These are phyloP conservation scores for Fistulinella prunicolor DNA, from an alignment of 768 basidiomycete genomes.

Conservation along the genomic window DNA sequence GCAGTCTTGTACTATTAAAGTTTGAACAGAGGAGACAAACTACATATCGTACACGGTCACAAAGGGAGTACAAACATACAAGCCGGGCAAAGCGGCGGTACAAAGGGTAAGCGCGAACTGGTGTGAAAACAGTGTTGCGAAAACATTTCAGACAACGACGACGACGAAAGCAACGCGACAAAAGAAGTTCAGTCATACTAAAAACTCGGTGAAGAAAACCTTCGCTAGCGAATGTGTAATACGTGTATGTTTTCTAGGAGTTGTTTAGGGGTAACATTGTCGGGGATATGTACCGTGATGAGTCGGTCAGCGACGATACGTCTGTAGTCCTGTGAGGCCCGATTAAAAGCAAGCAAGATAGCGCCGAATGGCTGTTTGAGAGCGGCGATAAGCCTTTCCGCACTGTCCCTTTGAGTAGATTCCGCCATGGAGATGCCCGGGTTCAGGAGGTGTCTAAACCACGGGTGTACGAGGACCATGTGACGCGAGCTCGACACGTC, in stretches of 20 bases:
- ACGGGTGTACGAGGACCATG: slow-evolving; percentile 17
- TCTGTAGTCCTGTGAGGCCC: slow-evolving; percentile 1
- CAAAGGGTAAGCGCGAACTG: no score
- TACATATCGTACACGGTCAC: no score
- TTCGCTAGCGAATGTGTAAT: slow-evolving; percentile 10
- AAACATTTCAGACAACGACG: no score
- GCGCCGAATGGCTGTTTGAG: slow-evolving; percentile 15
- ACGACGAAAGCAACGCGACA: no score
- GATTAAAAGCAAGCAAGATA: slow-evolving; percentile 7
- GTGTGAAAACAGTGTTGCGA: no score
- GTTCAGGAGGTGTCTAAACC: slow-evolving; percentile 5
- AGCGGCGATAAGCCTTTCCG: slow-evolving; percentile 5
- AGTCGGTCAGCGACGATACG: slow-evolving; percentile 10
- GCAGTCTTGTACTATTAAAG: no score
- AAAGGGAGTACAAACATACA: no score
- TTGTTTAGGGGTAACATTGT: slow-evolving; percentile 3
- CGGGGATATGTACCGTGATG: slow-evolving; percentile 6
- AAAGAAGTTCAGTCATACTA: no score
- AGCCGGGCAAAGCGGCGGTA: no score
- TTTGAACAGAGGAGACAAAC: no score
- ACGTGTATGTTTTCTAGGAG: slow-evolving; percentile 1
- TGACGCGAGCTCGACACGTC: slow-evolving; percentile 3
- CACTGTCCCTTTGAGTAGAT: not conserved
- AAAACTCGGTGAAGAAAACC: no score
- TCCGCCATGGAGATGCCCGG: slow-evolving; percentile 1